Percentiles rank a stretch among this genome's conserved stretches.
phyloP scores from a whole-genome alignment of 257 asterid species.

The Ballota nigra region DNA sequence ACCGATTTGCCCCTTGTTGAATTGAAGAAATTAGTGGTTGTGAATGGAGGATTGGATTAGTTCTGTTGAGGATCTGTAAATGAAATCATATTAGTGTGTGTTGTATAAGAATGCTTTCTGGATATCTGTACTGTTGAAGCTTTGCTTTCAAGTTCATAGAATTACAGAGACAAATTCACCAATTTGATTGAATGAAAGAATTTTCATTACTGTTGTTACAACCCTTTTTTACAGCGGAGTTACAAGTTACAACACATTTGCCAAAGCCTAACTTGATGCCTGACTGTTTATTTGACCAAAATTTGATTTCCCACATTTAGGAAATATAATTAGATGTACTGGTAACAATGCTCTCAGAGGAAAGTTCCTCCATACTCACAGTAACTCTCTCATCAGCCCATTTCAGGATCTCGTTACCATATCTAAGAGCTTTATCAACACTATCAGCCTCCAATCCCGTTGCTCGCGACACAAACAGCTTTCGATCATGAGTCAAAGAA shows the following conservation, averaged over 20 bases:
- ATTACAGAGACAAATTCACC: too few relatives aligned
- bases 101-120: constrained; percentile 17
- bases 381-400: constrained; percentile 61
- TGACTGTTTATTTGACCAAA: constrained; percentile 21
- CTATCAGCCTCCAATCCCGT: constrained; percentile 73
- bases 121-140: neutral
- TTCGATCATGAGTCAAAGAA: constrained; percentile 41
- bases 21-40: neutral
- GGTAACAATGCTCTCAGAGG: constrained; percentile 60
- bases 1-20: constrained; percentile 74
- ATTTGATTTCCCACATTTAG: neutral
- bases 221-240: constrained; percentile 16
- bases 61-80: neutral
- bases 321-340: constrained; percentile 46
- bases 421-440: constrained; percentile 64
- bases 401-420: constrained; percentile 60
- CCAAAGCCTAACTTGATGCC: constrained; percentile 16
- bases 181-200: constrained; percentile 30
- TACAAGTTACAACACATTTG: neutral
- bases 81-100: neutral
- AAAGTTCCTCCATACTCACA: constrained; percentile 39
- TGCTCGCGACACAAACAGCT: constrained; percentile 56
- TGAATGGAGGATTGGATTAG: neutral
- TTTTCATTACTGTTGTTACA: constrained; percentile 6
- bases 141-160: constrained; percentile 3